A percentile compares a stretch with the other conserved stretches of the same genome.
Conservation (phyloP, 306 rosid genomes). For the Dalbergia cochinchinensis region DNA sequence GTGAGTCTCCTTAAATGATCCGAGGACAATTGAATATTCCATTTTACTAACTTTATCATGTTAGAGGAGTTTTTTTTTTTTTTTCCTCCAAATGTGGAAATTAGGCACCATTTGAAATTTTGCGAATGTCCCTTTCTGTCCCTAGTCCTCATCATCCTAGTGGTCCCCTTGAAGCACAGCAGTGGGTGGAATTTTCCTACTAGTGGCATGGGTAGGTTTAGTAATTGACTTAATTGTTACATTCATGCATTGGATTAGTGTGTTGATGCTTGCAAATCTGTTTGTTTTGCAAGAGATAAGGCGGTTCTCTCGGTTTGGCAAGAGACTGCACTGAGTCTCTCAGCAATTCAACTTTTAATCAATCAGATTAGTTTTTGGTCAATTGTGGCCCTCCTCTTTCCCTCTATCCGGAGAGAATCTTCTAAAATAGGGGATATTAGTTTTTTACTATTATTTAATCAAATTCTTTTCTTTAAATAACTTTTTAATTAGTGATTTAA, state of each 20-base stretch:
- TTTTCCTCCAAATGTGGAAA: not conserved
- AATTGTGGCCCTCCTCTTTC: not conserved
- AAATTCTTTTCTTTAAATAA: no score
- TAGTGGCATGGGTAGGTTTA: not conserved
- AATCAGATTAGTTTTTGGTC: slow-evolving; percentile 7
- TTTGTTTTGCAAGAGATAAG: not conserved
- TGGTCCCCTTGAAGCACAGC: not conserved
- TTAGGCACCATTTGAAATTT: not conserved
- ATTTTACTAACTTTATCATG: no score
- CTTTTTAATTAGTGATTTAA: no score
- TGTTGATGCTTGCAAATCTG: not conserved
- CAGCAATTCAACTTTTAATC: not conserved
- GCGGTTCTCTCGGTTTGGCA: not conserved
- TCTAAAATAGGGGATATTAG: not conserved
- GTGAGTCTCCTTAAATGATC: no score
- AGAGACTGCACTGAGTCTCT: not conserved
- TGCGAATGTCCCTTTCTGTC: not conserved
- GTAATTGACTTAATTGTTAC: not conserved
- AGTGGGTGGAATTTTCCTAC: not conserved
- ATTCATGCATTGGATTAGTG: not conserved
- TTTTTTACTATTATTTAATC: no score
- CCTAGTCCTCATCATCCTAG: not conserved
- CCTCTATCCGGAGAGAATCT: not conserved
- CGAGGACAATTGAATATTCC: no score
- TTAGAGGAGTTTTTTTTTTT: no score